Evolutionary conservation across 2,329 filamentous ascomycete species (phyloP), one percentile per base, ranked within the genome.

Genomic region (Fusarium praegraminearum): DNA sequence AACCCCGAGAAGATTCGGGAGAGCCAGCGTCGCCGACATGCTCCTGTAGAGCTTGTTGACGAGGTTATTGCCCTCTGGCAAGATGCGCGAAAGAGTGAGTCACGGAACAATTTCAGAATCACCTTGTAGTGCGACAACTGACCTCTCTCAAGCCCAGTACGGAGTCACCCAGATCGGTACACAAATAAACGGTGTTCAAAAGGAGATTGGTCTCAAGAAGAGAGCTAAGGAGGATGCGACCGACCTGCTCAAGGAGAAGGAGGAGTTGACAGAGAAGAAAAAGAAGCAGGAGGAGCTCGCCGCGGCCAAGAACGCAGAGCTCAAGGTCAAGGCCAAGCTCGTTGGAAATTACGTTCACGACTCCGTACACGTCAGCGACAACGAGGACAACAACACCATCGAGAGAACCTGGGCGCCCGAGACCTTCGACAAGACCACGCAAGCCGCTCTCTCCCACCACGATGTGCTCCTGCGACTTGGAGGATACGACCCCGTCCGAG

Each of bases 1-100:
- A 89, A 98, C 82, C 93, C 94, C 18, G 91, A 97, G 78, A 91
- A 90, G 83, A 96, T 99, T 81, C 92, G 92, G 80, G 93, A 98
- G 80, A 96, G 92, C 70, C 96, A 99, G 82, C 89, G 91, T 74
- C 90, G 90, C 78, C 90, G 96, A 74, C 88, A 89, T 83, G 94
- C 93, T 50, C 86, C 90, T 16, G 92, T 94, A 76, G 92, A 93
- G 77, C 85, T 91, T 49, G 95, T 99, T 28, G 95, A 99, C 83
- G 91, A 97, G 82, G 89, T 98, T 65, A 96, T 98, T 78, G 86
- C 86, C 24, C 84, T 97, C 78, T 98, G 92, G 79, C 92, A 97
- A 78, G 93, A 95, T 75, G 93, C 95, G 81, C 89, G 93, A 75
- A 89, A 86, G 82, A 93, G 89, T 75, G 73, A 75, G 73, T 75